Evolutionary conservation across 2,329 filamentous ascomycete genomes (phyloP).

Genomic region (Sporothrix globosa): DNA sequence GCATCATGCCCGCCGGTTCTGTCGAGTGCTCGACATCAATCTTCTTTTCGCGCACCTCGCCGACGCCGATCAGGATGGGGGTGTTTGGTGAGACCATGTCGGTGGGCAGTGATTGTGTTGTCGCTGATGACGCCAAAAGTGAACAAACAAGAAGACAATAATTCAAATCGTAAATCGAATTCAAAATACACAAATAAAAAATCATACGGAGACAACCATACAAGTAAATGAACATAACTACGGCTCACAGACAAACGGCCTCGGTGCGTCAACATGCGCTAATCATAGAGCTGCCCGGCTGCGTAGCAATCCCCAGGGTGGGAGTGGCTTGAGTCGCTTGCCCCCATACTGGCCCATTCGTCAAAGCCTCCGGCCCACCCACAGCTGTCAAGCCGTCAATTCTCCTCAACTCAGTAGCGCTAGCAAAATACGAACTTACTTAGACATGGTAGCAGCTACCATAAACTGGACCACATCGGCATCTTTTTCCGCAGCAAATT

Average conservation of each 20-base stretch:
- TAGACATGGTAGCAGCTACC: not conserved
- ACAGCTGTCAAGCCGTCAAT: not conserved
- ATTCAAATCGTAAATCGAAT: not conserved
- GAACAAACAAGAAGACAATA: not conserved
- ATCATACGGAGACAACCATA: not conserved
- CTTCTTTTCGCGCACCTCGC: conserved; percentile 31
- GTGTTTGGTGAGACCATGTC: conserved; percentile 25
- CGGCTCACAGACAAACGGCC: not conserved
- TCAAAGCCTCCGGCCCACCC: not conserved
- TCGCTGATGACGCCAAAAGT: not conserved
- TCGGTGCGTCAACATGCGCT: conserved; percentile 4
- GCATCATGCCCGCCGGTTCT: conserved; percentile 31
- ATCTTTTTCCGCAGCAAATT: not conserved
- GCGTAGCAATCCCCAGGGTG: not conserved
- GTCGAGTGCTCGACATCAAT: conserved; percentile 20
- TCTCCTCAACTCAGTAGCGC: not conserved
- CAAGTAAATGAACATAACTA: not conserved
- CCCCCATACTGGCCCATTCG: no score
- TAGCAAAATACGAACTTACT: not conserved
- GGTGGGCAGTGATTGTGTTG: not conserved
- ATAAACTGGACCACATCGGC: not conserved
- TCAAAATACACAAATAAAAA: no score
- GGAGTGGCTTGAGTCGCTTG: not conserved
- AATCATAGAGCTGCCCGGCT: not conserved
- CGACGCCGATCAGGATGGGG: conserved; percentile 32